A percentile compares a stretch with the other conserved stretches of the same genome.
phyloP scores from a whole-genome alignment of 2,329 filamentous ascomycete species.

The Apiospora pterosperma region DNA sequence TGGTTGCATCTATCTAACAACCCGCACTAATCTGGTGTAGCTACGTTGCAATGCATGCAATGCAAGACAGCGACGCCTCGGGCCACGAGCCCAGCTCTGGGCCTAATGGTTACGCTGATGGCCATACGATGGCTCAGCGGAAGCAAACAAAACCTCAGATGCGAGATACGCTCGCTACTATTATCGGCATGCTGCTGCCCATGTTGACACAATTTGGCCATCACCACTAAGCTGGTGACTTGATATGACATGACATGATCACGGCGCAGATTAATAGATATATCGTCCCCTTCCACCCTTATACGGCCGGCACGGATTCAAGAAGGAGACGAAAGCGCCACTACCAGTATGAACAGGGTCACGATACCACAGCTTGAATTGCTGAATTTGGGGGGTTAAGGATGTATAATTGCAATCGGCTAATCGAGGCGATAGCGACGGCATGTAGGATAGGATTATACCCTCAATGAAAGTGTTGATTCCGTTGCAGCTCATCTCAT shows the following conservation, averaged over 20 bases:
- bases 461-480: background rate
- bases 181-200: conserved; percentile 75
- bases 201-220: conserved; percentile 76
- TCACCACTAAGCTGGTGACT: conserved; percentile 47
- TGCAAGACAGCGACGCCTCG: conserved; percentile 71
- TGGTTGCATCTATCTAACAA: conserved; percentile 2
- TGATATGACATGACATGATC: background rate
- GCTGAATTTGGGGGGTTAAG: background rate
- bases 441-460: background rate
- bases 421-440: background rate
- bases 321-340: background rate
- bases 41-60: conserved; percentile 97
- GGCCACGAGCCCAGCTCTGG: conserved; percentile 47
- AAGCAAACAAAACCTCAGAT: conserved; percentile 56
- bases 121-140: conserved; percentile 38
- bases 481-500: background rate
- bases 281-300: background rate
- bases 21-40: conserved; percentile 41
- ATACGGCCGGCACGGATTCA: background rate
- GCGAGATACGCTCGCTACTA: conserved; percentile 67
- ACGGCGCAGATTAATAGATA: background rate
- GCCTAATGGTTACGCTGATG: conserved; percentile 54
- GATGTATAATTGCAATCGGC: background rate
- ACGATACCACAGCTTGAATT: background rate
- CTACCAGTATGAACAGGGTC: background rate